Evolutionary conservation across 306 rosid species (phyloP).

Genomic region (Dicorynia guianensis): DNA sequence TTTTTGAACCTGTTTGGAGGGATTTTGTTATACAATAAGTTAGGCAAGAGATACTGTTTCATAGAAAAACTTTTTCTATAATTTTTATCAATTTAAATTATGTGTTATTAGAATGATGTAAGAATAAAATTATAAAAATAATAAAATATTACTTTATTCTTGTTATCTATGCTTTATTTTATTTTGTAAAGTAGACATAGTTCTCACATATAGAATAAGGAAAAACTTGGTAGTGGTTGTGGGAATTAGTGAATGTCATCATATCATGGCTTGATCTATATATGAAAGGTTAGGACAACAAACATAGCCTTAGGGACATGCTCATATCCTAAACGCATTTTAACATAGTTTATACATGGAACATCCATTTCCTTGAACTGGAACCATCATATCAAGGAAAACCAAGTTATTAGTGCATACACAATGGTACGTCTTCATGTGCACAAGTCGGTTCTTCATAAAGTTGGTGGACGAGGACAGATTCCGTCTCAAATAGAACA

Average conservation of each 20-base stretch:
- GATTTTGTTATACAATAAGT: conserved; percentile 37
- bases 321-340: background rate
- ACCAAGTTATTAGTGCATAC: background rate
- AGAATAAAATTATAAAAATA: no score
- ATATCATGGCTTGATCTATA: background rate
- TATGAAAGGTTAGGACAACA: background rate
- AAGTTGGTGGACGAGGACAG: background rate
- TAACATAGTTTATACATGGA: background rate
- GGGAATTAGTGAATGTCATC: conserved; percentile 28
- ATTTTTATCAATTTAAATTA: no score
- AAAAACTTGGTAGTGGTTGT: conserved; percentile 5
- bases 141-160: background rate
- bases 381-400: background rate
- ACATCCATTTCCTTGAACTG: background rate
- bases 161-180: background rate
- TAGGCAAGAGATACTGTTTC: no score
- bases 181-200: background rate
- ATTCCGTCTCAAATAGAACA: background rate
- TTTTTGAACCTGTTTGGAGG: conserved; percentile 36
- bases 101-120: no score
- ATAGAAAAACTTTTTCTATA: no score
- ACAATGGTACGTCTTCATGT: conserved; percentile 10
- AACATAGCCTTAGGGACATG: background rate
- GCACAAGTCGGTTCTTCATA: background rate
- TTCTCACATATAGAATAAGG: conserved; percentile 19